phyloP scores from a whole-genome alignment of 495 filamentous ascomycete species.

The Lophiostoma macrostomum region DNA sequence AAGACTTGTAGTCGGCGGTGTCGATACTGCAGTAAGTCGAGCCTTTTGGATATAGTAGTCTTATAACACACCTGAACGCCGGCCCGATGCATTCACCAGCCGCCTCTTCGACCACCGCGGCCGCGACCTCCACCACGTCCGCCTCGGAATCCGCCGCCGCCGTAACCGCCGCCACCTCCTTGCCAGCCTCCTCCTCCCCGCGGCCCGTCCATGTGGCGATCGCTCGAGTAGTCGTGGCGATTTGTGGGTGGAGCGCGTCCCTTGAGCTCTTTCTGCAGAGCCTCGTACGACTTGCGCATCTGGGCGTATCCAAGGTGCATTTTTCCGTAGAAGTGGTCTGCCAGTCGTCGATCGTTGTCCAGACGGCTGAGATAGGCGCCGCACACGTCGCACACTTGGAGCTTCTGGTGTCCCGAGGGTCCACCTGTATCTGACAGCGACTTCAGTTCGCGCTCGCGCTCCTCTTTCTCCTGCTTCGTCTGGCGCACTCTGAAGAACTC shows the following conservation, averaged over 20 bases:
- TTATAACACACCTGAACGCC: conserved; percentile 22
- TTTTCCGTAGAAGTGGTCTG: conserved; percentile 98
- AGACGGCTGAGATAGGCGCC: conserved; percentile 86
- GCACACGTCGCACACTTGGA: conserved; percentile 98
- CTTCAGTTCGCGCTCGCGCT: conserved; percentile 86
- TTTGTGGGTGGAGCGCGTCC: conserved; percentile 63
- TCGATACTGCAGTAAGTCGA: conserved; percentile 7
- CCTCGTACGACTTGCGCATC: conserved; percentile 88
- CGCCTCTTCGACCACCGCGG: conserved; percentile 12
- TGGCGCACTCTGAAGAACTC: conserved; percentile 82
- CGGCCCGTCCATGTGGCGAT: conserved; percentile 3
- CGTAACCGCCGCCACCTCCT: conserved; percentile 3
- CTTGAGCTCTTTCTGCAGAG: conserved; percentile 80
- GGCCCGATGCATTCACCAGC: conserved; percentile 9
- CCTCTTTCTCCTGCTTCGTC: conserved; percentile 76
- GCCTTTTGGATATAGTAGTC: conserved; percentile 1
- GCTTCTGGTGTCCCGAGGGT: conserved; percentile 90
- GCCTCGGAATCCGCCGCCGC: conserved; percentile 13
- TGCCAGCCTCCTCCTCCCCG: conserved; percentile 10
- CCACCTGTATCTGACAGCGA: conserved; percentile 86
- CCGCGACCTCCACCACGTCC: conserved; percentile 13
- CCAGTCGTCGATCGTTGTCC: conserved; percentile 89
- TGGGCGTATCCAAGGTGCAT: conserved; percentile 98
- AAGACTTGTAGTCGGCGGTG: neutral
- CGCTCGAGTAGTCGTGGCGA: neutral